Conservation (phyloP, 139 green algal species). For the Coelastrella sp. region DNA sequence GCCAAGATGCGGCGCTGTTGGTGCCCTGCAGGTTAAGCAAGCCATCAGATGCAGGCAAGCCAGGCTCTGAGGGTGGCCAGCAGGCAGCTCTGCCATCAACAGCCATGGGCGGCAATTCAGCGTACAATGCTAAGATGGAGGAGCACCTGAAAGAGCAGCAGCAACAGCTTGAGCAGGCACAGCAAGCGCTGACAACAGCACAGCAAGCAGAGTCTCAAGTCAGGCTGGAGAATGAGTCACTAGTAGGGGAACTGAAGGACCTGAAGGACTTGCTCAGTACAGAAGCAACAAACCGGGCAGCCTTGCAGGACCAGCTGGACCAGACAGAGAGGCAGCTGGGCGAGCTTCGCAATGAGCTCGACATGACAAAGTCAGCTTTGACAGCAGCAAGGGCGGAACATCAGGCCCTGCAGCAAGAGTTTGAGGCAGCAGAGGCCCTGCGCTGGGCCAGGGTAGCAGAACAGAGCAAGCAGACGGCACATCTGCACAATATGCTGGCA, state of each 20-base stretch:
- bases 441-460: too few species aligned
- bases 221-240: constrained; percentile 42
- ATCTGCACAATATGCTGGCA: too few species aligned
- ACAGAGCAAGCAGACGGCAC: too few species aligned
- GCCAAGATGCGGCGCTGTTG: not conserved
- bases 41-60: not conserved
- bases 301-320: constrained; percentile 54
- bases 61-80: not conserved
- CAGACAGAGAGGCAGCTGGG: constrained; percentile 35
- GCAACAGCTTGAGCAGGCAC: constrained; percentile 81
- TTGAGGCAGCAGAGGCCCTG: too few species aligned
- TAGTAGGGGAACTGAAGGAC: constrained; percentile 48
- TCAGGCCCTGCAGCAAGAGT: too few species aligned
- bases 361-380: constrained; percentile 30
- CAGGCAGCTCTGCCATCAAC: not conserved
- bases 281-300: constrained; percentile 72
- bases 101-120: constrained; percentile 24
- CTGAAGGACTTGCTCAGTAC: constrained; percentile 61
- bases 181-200: constrained; percentile 60
- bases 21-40: constrained; percentile 4
- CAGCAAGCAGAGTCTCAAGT: constrained; percentile 58
- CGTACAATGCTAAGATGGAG: constrained; percentile 85
- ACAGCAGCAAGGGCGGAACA: constrained; percentile 29
- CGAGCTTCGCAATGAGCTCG: constrained; percentile 43
- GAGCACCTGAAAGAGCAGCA: constrained; percentile 87